phyloP scores from a whole-genome alignment of 2,329 filamentous ascomycete species.

The Xylariaceae sp. region DNA sequence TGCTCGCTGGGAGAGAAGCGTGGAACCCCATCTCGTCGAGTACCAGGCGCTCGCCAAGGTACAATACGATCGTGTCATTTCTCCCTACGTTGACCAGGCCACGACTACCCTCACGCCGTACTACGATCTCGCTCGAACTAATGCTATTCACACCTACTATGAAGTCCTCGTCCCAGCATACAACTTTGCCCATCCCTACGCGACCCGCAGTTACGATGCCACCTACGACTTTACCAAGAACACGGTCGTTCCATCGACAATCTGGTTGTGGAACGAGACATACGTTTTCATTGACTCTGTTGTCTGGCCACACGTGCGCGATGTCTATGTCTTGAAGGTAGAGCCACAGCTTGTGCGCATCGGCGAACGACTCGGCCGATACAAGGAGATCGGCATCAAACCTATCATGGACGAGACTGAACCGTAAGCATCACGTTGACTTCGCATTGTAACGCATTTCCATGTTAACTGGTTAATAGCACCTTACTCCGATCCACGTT shows the following conservation, averaged over 20 bases:
- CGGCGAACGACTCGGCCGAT: conserved; percentile 77
- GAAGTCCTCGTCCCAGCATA: conserved; percentile 72
- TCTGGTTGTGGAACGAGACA: conserved; percentile 64
- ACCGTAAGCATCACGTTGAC: conserved; percentile 25
- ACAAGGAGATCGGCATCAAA: conserved; percentile 48
- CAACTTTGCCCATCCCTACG: conserved; percentile 67
- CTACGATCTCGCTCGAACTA: conserved; percentile 59
- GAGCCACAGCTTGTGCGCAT: conserved; percentile 94
- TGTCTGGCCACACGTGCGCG: conserved; percentile 74
- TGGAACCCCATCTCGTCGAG: conserved; percentile 68
- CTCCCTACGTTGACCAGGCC: conserved; percentile 65
- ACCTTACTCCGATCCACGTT: conserved; percentile 35
- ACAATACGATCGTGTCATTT: conserved; percentile 66
- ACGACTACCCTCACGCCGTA: conserved; percentile 61
- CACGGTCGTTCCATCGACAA: conserved; percentile 66
- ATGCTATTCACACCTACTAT: conserved; percentile 63
- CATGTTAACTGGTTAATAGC: conserved; percentile 22
- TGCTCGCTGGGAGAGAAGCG: conserved; percentile 71
- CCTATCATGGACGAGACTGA: conserved; percentile 31
- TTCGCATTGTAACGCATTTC: background rate
- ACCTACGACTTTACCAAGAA: conserved; percentile 62
- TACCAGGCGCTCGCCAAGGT: conserved; percentile 56
- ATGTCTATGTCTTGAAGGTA: conserved; percentile 84
- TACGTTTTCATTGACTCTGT: conserved; percentile 67
- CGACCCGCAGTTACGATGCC: conserved; percentile 60